A percentile compares a stretch with the other conserved stretches of the same genome.
Evolutionary conservation across 305 asterid species (phyloP).

Genomic region (Ajuga reptans): DNA sequence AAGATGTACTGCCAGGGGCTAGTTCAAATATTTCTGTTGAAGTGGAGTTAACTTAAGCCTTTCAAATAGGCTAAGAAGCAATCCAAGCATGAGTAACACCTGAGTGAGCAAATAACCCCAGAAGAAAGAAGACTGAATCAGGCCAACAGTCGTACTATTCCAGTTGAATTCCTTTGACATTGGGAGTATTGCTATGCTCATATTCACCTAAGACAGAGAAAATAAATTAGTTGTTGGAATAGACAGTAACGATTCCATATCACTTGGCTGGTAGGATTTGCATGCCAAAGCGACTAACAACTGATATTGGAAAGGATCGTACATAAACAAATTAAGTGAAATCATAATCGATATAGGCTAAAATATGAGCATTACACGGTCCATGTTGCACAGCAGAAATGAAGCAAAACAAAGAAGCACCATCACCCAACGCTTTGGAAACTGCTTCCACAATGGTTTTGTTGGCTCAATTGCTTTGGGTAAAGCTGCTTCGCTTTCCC

Average conservation of each 20-base stretch:
- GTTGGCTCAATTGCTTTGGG: constrained; percentile 35
- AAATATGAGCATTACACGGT: constrained; percentile 54
- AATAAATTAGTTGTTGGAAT: neutral
- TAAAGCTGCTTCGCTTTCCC: constrained; percentile 39
- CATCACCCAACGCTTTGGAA: constrained; percentile 88
- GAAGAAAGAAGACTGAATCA: constrained; percentile 96
- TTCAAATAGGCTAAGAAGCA: constrained; percentile 38
- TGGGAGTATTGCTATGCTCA: constrained; percentile 98
- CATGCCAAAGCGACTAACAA: neutral
- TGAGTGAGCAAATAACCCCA: constrained; percentile 99
- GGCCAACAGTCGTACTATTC: constrained; percentile 96
- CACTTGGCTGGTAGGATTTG: constrained; percentile 9
- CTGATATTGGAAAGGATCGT: neutral
- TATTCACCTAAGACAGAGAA: constrained; percentile 53
- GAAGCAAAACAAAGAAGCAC: constrained; percentile 88
- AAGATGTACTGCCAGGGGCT: neutral
- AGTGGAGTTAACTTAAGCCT: neutral
- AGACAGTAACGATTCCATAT: neutral
- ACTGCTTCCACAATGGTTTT: constrained; percentile 61
- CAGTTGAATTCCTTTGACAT: constrained; percentile 96
- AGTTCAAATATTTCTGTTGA: neutral
- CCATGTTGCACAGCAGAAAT: constrained; percentile 93
- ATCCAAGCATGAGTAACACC: constrained; percentile 54
- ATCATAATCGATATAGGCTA: neutral
- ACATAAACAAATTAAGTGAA: neutral